A percentile compares a stretch with the other conserved stretches of the same genome.
Conservation (phyloP, 2,329 filamentous ascomycete species). For the Penicillium sp. region DNA sequence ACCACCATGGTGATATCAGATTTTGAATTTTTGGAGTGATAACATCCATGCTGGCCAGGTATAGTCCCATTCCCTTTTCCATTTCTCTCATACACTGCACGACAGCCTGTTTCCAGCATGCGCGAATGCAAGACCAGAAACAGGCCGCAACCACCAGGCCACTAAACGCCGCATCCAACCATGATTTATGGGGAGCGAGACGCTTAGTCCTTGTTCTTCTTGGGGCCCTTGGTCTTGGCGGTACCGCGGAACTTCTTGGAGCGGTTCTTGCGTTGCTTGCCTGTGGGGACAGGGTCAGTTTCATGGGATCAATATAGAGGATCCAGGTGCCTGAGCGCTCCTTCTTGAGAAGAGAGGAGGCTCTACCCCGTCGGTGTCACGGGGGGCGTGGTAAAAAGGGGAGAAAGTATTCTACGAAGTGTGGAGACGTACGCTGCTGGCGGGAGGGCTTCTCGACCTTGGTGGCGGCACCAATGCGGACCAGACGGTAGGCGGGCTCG, state of each 20-base stretch:
- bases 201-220: conserved; percentile 84
- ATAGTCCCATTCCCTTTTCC: conserved; percentile 8
- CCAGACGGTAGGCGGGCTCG: conserved; percentile 96
- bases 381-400: conserved; percentile 5
- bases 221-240: conserved; percentile 96
- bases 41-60: conserved; percentile 10
- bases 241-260: conserved; percentile 98
- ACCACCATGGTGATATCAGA: conserved; percentile 8
- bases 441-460: conserved; percentile 98
- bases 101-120: conserved; percentile 11
- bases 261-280: conserved; percentile 99
- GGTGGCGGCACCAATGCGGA: conserved; percentile 86
- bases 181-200: conserved; percentile 29
- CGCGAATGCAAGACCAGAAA: conserved; percentile 14
- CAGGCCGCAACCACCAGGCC: conserved; percentile 34
- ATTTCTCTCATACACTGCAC: conserved; percentile 13
- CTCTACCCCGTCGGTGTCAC: conserved; percentile 9
- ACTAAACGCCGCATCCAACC: conserved; percentile 32
- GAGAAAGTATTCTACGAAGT: neutral
- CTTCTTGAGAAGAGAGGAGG: neutral
- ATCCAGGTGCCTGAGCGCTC: conserved; percentile 4
- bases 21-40: conserved; percentile 4
- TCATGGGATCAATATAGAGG: conserved; percentile 7
- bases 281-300: conserved; percentile 56
- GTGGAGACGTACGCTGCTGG: conserved; percentile 88